phyloP scores from a whole-genome alignment of 352 stramenopile species.

The Phytopythium aichiense region DNA sequence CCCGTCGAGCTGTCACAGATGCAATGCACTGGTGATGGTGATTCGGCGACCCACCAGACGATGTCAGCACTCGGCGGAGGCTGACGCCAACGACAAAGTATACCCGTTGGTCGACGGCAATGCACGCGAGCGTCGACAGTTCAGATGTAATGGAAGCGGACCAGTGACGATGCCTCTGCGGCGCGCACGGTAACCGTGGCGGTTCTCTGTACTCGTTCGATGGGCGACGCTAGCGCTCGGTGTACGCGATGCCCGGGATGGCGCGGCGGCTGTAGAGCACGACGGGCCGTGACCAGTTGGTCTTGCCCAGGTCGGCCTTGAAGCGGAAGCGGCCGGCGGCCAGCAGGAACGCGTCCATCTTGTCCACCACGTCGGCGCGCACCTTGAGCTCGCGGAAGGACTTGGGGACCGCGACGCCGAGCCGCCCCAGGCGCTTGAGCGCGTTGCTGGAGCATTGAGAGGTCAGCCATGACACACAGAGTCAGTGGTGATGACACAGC shows the following conservation, averaged over 20 bases:
- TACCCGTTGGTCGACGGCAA: not conserved
- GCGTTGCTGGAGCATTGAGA: constrained; percentile 39
- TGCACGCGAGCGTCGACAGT: not conserved
- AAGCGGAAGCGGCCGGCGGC: constrained; percentile 52
- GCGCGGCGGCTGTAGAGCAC: constrained; percentile 62
- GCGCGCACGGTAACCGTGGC: not conserved
- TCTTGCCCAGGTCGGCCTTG: constrained; percentile 65
- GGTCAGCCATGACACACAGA: constrained; percentile 3
- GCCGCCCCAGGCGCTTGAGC: constrained; percentile 59
- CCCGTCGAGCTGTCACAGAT: not conserved
- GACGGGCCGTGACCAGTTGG: constrained; percentile 76
- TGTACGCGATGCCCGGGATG: constrained; percentile 42
- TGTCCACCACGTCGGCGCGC: constrained; percentile 54
- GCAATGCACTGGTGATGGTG: not conserved
- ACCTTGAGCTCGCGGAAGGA: constrained; percentile 63
- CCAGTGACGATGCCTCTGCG: not conserved
- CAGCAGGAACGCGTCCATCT: constrained; percentile 62
- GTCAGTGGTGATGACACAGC: constrained; percentile 5
- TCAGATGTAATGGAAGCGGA: not conserved
- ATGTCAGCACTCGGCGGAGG: not conserved
- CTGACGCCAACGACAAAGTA: not conserved
- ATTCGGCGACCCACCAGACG: not conserved
- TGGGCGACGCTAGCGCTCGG: not conserved
- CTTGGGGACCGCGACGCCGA: constrained; percentile 38
- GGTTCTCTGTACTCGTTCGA: not conserved